Conservation (phyloP, 129 eudicot genomes). For the Apium graveolens region DNA sequence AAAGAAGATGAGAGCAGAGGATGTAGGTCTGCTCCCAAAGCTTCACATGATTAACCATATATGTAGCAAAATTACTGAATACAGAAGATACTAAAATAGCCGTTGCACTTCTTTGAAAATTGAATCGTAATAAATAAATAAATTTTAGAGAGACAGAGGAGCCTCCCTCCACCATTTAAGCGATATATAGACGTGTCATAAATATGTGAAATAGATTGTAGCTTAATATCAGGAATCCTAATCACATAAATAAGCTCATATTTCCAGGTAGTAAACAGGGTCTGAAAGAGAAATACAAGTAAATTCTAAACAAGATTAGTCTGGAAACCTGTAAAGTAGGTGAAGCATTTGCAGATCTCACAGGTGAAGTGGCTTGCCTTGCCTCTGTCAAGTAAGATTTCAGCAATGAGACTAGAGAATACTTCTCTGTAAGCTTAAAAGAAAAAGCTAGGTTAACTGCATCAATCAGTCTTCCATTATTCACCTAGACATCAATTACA, state of each 20-base stretch:
- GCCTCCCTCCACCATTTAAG: neutral
- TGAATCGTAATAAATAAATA: neutral
- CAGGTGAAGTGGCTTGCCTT: constrained; percentile 43
- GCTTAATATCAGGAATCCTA: neutral
- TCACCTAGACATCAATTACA: constrained; percentile 75
- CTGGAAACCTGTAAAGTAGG: constrained; percentile 41
- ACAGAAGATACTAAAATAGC: neutral
- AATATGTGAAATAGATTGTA: neutral
- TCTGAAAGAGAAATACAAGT: neutral
- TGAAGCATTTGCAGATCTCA: constrained; percentile 54
- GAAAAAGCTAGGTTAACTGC: constrained; percentile 90
- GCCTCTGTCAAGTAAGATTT: constrained; percentile 80
- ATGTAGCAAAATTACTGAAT: too few relatives aligned
- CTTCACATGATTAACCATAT: too few relatives aligned
- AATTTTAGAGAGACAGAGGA: neutral
- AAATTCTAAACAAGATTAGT: neutral
- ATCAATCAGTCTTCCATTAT: constrained; percentile 81
- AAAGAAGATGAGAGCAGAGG: neutral
- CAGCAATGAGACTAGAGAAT: constrained; percentile 64
- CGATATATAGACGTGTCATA: neutral
- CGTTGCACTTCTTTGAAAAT: neutral
- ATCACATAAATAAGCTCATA: neutral
- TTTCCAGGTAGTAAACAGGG: neutral
- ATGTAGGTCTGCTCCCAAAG: neutral
- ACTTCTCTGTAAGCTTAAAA: constrained; percentile 77